Base-by-base conservation (phyloP, 305 asterid species). In the Vinca major region DNA sequence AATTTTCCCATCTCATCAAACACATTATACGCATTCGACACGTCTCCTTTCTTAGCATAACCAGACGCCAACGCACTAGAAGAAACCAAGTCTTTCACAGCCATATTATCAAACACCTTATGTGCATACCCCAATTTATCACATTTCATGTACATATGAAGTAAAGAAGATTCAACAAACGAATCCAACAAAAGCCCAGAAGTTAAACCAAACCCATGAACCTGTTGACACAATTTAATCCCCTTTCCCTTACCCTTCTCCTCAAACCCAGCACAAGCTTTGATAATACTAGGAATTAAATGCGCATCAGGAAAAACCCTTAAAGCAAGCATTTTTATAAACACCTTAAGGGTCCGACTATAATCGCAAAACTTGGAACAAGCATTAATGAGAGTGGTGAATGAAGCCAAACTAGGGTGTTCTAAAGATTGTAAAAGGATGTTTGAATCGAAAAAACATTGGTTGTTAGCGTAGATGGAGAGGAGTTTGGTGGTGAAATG, bases 61-160 rank as follows among this genome's bases (percentile, higher is more conserved):
- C 86, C 89, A 58, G 89, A 88, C 44, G 87, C 81, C 71, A 92
- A 76, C 41, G 98, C 97, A 44, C 96, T 92, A 89, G 88, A 87
- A 20, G 89, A 84, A 55, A 83, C 77, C 76, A 92, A 81, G 80
- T 92, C 93, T 70, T 75, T 80, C 19, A 70, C 86, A 70, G 36
- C 61, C 91, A 87, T 86, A 62, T 52, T 77, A 74, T 75, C 78
- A 40, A 90, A 86, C 77, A 88, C 33, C 67, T 81, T 86, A 55
- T 58, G 86, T 6, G 96, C 97, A 74, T 72, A 60, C 54, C 45
- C 58, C 71, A 92, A 47, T 57, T 76, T 77, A 55, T 78, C 72
- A 78, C 88, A 83, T 75, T 82, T 92, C 69, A 90, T 65, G 62
- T 90, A 90, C 78, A 92, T 84, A 77, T 85, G 96, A 69, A 92